Evolutionary conservation across 78 protist genomes (phyloP), one percentile per base, ranked within the genome.

Genomic region (Tieghemostelium lacteum): DNA sequence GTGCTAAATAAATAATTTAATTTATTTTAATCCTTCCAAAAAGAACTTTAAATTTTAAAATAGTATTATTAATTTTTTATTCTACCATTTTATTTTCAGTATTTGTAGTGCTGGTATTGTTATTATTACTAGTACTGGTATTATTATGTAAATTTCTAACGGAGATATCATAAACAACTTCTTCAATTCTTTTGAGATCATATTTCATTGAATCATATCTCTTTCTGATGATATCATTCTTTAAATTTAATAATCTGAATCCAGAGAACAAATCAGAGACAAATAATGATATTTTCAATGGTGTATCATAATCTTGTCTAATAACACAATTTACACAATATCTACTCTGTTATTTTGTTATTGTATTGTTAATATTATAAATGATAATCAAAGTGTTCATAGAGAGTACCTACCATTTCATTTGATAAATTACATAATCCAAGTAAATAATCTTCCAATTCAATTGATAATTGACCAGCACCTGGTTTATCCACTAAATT

Each of bases 131-230:
- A n/a, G n/a, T n/a, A n/a, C n/a, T n/a, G n/a, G n/a, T n/a, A n/a
- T n/a, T n/a, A n/a, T n/a, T n/a, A n/a, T n/a, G n/a, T 36, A 86
- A 75, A 3, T 89, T 86, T 33, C 97, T 71, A 34, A 95, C 87
- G 29, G 75, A 71, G 7, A 95, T 72, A 69, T 95, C 97, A 55
- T 95, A 95, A 12, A 95, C 93, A 8, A 93, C 94, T 39, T 92
- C 96, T 63, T 95, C 97, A 6, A 88, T 42, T 58, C 86, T 88
- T 62, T 88, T 93, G 31, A 95, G 62, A 63, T 95, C 97, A 58
- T 95, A 95, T 65, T 88, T 87, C 69, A 83, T 70, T 5, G 77
- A 28, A 45, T 88, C 93, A 62, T 67, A 67, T 33, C 78, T 42
- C 64, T 78, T 92, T 62, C 97, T 74, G 16, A 95, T 73, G 19